phyloP scores from a whole-genome alignment of 352 stramenopile species.

The Pythium vanterpoolii region DNA sequence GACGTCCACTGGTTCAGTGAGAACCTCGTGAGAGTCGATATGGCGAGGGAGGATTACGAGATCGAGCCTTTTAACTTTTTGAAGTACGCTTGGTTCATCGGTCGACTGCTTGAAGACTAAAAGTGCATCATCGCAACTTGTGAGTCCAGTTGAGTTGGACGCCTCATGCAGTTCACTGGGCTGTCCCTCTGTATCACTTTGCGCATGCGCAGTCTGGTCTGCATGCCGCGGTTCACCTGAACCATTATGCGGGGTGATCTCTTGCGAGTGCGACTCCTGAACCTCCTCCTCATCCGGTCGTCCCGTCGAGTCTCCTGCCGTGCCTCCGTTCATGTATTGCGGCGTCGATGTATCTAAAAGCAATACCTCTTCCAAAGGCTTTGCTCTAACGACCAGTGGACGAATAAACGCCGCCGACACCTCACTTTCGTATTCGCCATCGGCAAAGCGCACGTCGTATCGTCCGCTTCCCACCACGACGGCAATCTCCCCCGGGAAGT shows the following conservation, averaged over 20 bases:
- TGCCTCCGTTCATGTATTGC: background rate
- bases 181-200: too few relatives aligned
- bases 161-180: too few relatives aligned
- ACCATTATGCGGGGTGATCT: too few relatives aligned
- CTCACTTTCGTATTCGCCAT: slow-evolving; percentile 21
- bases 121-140: too few relatives aligned
- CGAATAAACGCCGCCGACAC: slow-evolving; percentile 9
- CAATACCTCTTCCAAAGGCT: background rate
- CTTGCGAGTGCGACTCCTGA: too few relatives aligned
- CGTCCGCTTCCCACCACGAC: background rate
- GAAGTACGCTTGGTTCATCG: too few relatives aligned
- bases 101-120: too few relatives aligned
- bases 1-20: background rate
- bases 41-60: background rate
- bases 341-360: background rate
- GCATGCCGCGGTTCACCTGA: too few relatives aligned
- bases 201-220: too few relatives aligned
- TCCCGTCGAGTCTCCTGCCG: background rate
- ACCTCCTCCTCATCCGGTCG: background rate
- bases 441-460: slow-evolving; percentile 19
- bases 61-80: background rate
- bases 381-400: background rate
- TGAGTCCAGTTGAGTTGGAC: too few relatives aligned
- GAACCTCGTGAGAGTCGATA: background rate
- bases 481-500: slow-evolving; percentile 21